Base-by-base conservation (phyloP, 2,329 filamentous ascomycete genomes). In the Endocalyx cinctus region DNA sequence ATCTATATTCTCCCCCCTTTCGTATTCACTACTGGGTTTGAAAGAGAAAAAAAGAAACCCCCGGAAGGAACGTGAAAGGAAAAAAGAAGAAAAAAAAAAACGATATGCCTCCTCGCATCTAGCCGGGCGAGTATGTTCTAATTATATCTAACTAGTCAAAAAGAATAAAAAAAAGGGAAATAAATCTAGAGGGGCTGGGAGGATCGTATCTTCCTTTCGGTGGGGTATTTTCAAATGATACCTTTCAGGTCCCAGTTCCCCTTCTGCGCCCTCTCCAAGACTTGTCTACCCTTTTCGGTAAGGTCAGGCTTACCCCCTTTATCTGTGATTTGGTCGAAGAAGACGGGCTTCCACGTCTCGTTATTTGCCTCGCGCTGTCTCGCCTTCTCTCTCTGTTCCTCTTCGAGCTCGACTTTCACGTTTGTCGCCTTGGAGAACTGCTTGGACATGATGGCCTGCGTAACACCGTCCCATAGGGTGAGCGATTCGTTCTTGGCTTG, bases 401-500 rank as follows among this genome's bases (percentile, higher is more conserved):
- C 92, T 60, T 98, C 92, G 10, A 98, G 77, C 51, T 94, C 87
- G 39, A 87, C 79, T 67, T 98, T 98, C 42, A 92, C 67, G 14
- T 75, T 78, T 15, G 92, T 98, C 6, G 92, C 92, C 44, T 84
- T 79, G 26, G 74, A 75, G 60, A 80, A 98, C 56, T 94, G 87
- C 62, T 89, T 94, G 41, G 79, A 67, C 15, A 77, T 60, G 52
- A 98, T 97, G 22, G 89, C 87, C 33, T 85, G 73, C 13, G 92
- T 97, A 27, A 98, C 90, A 16, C 77, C 77, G 20, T 79, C 74
- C 92, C 92, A 98, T 56, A 95, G 84, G 37, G 77, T 80, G 45
- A 92, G 76, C 2, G 86, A 94, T 63, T 98, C 92, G 58, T 98
- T 92, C 35, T 84, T 77, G 2, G 94, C 77, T 59, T 97, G 92